Conservation (phyloP, 129 eudicot genomes). For the Flaveria brownii region DNA sequence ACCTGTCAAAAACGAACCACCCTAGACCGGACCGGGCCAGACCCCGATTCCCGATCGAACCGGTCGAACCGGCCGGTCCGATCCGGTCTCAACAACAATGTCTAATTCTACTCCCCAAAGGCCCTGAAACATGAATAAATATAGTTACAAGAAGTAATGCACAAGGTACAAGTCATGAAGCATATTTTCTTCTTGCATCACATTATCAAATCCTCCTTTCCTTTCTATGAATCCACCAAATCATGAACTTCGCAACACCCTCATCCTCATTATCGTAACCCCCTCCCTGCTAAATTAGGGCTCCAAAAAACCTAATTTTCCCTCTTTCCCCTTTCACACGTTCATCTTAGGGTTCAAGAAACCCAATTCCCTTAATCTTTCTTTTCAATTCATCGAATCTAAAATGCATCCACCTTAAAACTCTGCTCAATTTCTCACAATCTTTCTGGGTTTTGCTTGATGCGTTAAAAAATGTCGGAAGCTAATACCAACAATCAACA, state of each 20-base stretch:
- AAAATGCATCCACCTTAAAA: background rate
- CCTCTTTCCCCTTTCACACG: background rate
- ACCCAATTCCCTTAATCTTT: background rate
- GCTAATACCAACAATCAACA: constrained; percentile 28
- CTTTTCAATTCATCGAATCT: background rate
- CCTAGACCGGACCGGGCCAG: too few species aligned
- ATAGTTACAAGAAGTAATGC: background rate
- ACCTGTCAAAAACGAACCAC: too few species aligned
- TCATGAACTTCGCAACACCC: background rate
- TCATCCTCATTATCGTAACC: constrained; percentile 24
- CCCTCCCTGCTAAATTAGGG: constrained; percentile 30
- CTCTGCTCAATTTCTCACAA: background rate
- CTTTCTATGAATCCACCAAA: background rate
- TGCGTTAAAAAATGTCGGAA: constrained; percentile 37
- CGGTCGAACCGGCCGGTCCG: too few species aligned
- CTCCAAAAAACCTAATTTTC: constrained; percentile 13
- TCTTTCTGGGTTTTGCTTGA: constrained; percentile 5
- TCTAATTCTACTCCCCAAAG: too few species aligned
- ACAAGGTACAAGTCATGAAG: constrained; percentile 21
- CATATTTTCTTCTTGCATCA: background rate
- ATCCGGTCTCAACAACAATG: too few species aligned
- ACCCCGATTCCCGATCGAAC: too few species aligned
- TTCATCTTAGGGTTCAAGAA: background rate
- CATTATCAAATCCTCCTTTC: constrained; percentile 5
- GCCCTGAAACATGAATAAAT: background rate